These are phyloP conservation scores for Xylaria digitata DNA, from an alignment of 2,329 filamentous ascomycete species.

Conservation along the genomic window DNA sequence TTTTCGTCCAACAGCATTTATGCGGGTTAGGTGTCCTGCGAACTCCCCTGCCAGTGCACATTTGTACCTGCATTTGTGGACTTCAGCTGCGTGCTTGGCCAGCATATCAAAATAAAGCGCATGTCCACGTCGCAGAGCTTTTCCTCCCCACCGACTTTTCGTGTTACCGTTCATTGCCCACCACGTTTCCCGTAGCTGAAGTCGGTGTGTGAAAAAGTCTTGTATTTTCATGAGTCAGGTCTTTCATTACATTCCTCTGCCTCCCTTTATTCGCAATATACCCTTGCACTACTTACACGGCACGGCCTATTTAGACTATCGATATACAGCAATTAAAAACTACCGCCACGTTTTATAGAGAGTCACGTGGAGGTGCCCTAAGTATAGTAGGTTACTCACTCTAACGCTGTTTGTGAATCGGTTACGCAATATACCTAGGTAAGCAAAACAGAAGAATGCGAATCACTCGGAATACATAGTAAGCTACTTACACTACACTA, in stretches of 20 bases:
- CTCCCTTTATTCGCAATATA: background rate
- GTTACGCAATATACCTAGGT: background rate
- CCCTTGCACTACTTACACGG: background rate
- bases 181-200: conserved; percentile 27
- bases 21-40: conserved; percentile 20
- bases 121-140: conserved; percentile 19
- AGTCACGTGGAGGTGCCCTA: background rate
- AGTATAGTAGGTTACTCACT: background rate
- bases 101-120: conserved; percentile 17
- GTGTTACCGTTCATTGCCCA: conserved; percentile 32
- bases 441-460: conserved; percentile 6
- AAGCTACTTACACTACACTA: conserved; percentile 9
- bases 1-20: background rate
- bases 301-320: background rate
- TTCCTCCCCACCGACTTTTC: conserved; percentile 18
- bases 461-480: background rate
- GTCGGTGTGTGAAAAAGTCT: conserved; percentile 20
- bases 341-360: background rate
- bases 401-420: background rate
- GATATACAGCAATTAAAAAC: background rate
- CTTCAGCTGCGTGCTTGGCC: conserved; percentile 10
- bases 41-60: background rate
- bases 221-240: conserved; percentile 2
- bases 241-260: background rate
- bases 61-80: conserved; percentile 7